Evolutionary conservation across 106 monocot species (phyloP).

Genomic region (Acanthochlamys bracteata): DNA sequence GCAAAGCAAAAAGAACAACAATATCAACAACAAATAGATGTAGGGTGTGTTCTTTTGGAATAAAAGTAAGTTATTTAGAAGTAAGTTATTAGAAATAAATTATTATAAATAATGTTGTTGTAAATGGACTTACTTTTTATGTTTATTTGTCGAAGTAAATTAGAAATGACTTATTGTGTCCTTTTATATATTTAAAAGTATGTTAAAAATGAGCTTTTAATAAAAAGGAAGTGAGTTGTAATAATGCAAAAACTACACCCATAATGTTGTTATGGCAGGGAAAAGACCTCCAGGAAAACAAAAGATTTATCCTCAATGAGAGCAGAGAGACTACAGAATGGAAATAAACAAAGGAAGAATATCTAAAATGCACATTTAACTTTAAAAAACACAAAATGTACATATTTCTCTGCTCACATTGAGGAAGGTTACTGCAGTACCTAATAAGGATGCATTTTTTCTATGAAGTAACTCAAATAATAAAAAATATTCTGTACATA

Average conservation of each 20-base stretch:
- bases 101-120: no score
- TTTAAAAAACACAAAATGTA: neutral
- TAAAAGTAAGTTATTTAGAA: no score
- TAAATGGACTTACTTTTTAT: no score
- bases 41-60: no score
- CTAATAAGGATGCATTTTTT: neutral
- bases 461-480: slow-evolving; percentile 59
- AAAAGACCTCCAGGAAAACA: slow-evolving; percentile 96
- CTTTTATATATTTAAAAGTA: no score
- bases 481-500: slow-evolving; percentile 99
- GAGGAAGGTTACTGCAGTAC: neutral
- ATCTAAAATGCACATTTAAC: neutral
- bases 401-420: no score
- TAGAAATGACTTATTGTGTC: no score
- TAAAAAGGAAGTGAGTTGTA: no score
- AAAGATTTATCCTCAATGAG: slow-evolving; percentile 91
- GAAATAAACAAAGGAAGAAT: slow-evolving; percentile 1
- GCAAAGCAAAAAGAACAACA: slow-evolving; percentile 7
- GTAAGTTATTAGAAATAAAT: no score
- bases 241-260: slow-evolving; percentile 91
- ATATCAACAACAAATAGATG: neutral
- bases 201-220: no score
- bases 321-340: slow-evolving; percentile 70
- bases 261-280: slow-evolving; percentile 72
- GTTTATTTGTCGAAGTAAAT: no score